These are phyloP conservation scores for Cordyceps cateniannulata DNA, from an alignment of 2,329 filamentous ascomycete species.

Conservation along the genomic window DNA sequence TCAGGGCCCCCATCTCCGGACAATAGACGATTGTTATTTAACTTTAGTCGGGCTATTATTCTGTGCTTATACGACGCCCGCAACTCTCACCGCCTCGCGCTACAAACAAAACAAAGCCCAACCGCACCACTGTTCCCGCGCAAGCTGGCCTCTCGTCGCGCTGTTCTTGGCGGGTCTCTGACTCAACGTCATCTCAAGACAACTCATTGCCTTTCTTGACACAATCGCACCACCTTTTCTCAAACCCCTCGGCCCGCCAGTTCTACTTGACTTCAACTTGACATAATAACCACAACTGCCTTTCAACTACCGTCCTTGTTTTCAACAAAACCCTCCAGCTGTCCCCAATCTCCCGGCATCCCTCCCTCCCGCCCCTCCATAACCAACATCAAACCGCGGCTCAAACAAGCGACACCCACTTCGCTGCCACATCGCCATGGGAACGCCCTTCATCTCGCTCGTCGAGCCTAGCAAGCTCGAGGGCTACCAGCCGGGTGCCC, in stretches of 20 bases:
- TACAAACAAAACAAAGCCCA: not conserved
- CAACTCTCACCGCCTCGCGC: not conserved
- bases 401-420: not conserved
- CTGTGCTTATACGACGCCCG: not conserved
- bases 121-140: not conserved
- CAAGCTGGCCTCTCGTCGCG: not conserved
- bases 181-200: conserved; percentile 7
- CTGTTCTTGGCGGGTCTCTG: conserved; percentile 3
- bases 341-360: not conserved
- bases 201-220: not conserved
- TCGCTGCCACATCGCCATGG: conserved; percentile 28
- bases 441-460: conserved; percentile 42
- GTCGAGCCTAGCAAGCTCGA: conserved; percentile 44
- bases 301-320: not conserved
- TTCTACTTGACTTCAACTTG: not conserved
- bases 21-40: no score
- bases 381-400: not conserved
- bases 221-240: not conserved
- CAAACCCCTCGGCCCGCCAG: not conserved
- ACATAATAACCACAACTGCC: not conserved
- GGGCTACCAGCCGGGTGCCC: conserved; percentile 35
- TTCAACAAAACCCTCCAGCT: not conserved
- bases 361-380: not conserved
- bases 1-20: no score
- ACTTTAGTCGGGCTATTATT: no score